Base-by-base conservation (phyloP, 805 yeast genomes). In the Metschnikowia rubicola region DNA sequence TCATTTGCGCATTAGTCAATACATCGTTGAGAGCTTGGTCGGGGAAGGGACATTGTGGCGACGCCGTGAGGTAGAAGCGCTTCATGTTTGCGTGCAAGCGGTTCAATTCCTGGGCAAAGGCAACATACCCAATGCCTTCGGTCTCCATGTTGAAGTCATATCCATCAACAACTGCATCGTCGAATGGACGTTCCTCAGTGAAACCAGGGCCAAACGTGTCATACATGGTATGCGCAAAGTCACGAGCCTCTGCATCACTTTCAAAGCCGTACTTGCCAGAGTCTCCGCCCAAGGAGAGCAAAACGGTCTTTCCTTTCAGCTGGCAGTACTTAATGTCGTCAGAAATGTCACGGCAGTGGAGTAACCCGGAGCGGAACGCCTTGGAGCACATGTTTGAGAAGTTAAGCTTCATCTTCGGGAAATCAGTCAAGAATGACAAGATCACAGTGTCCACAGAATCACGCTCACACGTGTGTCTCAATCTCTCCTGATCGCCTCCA, bases 21-120 rank as follows among this genome's bases (percentile, higher is more conserved):
- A 65, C 37, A 26, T 60, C 61, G 13, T 70, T 68, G 29, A 63
- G 63, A 15, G 69, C 62, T n/a, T 61, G 84, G 70, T 90, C 97
- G 21, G 96, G 96, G 64, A 83, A 86, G 28, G 81, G 84, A 71
- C 97, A 90, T 70, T 89, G 96, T 13, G 97, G 97, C 52, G 97
- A 94, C 53, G 96, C 96, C 10, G 47, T 44, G 21, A 44, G 47
- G 38, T 44, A 44, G 30, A 38, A 44, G 41, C 39, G 39, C 42
- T 84, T 31, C 31, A 46, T 44, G 10, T 44, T 12, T 8, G 32
- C 33, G 43, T 44, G 47, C 29, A 46, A 30, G 8, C 35, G 8
- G 41, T 48, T 53, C 50, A 46, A 43, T 12, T 40, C 41, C 0
- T 63, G 78, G 21, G 71, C 78, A 47, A 78, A 67, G 4, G 79